Percentiles rank a stretch among this genome's conserved stretches.
Conservation (phyloP, 73 alveolate species). For the Blepharisma stoltei region DNA sequence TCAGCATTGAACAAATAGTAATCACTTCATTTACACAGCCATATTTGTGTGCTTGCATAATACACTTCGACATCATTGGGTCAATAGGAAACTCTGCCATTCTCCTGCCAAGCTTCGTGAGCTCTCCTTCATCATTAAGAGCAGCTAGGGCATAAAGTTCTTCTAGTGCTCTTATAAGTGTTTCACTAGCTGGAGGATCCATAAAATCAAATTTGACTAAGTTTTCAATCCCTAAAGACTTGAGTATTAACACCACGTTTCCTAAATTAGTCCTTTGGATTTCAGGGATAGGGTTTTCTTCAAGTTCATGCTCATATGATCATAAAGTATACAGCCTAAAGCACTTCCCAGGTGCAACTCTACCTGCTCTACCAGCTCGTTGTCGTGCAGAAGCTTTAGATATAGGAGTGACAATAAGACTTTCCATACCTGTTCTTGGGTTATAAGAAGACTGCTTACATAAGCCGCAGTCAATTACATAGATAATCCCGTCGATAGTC, state of each 20-base stretch:
- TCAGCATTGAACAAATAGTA: constrained; percentile 95
- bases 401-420: constrained; percentile 80
- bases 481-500: constrained; percentile 91
- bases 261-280: constrained; percentile 98
- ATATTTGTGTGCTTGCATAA: constrained; percentile 85
- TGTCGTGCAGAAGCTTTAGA: constrained; percentile 96
- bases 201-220: constrained; percentile 97
- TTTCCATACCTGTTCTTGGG: constrained; percentile 99
- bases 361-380: constrained; percentile 92
- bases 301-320: constrained; percentile 96
- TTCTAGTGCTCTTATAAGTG: constrained; percentile 86
- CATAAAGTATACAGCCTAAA: constrained; percentile 97
- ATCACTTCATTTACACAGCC: constrained; percentile 94
- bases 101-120: constrained; percentile 97
- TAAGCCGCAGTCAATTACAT: constrained; percentile 99
- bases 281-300: constrained; percentile 96
- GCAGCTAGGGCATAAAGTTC: constrained; percentile 99
- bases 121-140: constrained; percentile 98
- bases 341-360: constrained; percentile 99
- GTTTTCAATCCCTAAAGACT: constrained; percentile 97
- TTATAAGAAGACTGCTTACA: constrained; percentile 93
- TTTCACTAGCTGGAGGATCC: constrained; percentile 98
- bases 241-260: constrained; percentile 95
- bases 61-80: constrained; percentile 90
- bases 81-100: constrained; percentile 99